Evolutionary conservation across 2,329 filamentous ascomycete species (phyloP).

Genomic region (Trichophaea hybrida): DNA sequence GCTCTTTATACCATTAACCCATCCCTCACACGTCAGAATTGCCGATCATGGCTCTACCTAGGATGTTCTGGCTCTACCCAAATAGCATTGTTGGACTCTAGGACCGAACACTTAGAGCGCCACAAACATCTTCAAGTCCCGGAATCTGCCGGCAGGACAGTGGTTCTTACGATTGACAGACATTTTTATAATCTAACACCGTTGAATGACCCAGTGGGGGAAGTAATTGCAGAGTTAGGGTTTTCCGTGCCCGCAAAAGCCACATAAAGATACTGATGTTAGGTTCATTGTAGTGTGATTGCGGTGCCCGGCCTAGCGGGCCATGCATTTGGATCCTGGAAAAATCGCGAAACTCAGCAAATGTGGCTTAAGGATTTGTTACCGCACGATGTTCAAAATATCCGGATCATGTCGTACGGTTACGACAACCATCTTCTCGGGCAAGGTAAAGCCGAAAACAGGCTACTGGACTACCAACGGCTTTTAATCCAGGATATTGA

Average conservation of each 20-base stretch:
- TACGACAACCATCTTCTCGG: neutral
- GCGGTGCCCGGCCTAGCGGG: constrained; percentile 5
- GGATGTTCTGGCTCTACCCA: neutral
- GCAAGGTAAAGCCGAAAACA: neutral
- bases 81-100: neutral
- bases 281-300: neutral
- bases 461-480: neutral
- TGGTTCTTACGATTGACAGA: neutral
- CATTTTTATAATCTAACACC: constrained; percentile 11
- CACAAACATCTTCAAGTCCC: neutral
- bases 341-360: neutral
- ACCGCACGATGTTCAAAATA: constrained; percentile 1
- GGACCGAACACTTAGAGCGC: neutral
- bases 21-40: neutral
- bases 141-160: neutral
- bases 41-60: neutral
- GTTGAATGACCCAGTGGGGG: neutral
- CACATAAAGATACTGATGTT: neutral
- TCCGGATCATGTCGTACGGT: constrained; percentile 5
- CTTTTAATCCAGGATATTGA: neutral
- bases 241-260: neutral
- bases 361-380: constrained; percentile 10
- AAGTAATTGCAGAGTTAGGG: neutral
- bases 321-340: constrained; percentile 1
- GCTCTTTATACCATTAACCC: neutral